Conservation (phyloP, 768 basidiomycete genomes). For the Boletales sp. region DNA sequence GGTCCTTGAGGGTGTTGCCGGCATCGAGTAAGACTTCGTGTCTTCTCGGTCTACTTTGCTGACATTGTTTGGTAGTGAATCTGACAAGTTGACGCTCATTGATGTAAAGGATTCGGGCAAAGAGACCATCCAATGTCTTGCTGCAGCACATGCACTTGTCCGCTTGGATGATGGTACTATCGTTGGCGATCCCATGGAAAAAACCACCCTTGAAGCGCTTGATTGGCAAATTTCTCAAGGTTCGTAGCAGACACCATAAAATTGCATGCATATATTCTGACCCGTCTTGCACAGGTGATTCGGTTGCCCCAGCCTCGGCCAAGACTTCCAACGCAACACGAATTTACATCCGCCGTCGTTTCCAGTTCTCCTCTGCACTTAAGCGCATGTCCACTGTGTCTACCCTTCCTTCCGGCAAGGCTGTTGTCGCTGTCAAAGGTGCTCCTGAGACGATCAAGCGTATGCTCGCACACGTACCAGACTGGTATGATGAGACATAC, state of each 20-base stretch:
- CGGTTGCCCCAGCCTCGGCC: conserved; percentile 53
- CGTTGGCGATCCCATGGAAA: conserved; percentile 99
- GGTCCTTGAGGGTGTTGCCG: conserved; percentile 90
- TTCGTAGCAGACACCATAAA: conserved; percentile 17
- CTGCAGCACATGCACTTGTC: conserved; percentile 93
- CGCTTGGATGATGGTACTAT: conserved; percentile 89
- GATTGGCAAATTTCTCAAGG: conserved; percentile 83
- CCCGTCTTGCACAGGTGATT: conserved; percentile 44
- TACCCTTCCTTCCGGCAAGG: conserved; percentile 57
- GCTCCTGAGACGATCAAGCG: conserved; percentile 94
- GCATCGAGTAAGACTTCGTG: conserved; percentile 69
- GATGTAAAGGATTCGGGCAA: conserved; percentile 72
- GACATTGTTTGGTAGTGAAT: conserved; percentile 38
- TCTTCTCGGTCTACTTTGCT: neutral
- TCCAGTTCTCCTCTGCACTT: conserved; percentile 96
- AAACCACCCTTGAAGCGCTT: conserved; percentile 87
- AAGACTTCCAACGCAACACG: conserved; percentile 54
- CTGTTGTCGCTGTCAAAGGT: conserved; percentile 82
- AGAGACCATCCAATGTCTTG: conserved; percentile 84
- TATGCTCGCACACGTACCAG: conserved; percentile 76
- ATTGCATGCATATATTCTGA: neutral
- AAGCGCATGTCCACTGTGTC: conserved; percentile 97
- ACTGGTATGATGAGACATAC: conserved; percentile 88
- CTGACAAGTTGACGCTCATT: conserved; percentile 63
- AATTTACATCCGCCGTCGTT: conserved; percentile 81